phyloP scores from a whole-genome alignment of 164 flowering plant genomes.

The Stephania yunnanensis region DNA sequence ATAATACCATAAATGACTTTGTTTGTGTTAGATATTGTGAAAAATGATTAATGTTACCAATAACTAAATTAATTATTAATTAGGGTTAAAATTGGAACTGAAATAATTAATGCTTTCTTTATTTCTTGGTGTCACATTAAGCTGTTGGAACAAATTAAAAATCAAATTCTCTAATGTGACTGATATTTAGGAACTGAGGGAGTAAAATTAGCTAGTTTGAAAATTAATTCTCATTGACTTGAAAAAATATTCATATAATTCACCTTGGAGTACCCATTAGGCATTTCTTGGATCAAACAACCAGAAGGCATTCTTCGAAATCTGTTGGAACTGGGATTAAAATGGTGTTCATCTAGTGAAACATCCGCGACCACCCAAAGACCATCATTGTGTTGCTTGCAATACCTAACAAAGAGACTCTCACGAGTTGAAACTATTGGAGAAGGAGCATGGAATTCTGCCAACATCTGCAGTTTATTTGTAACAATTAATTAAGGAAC shows the following conservation, averaged over 20 bases:
- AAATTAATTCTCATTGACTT: too few species aligned
- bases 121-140: too few species aligned
- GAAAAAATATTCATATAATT: not conserved
- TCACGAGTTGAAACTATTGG: slow-evolving; percentile 86
- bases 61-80: too few species aligned
- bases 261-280: slow-evolving; percentile 90
- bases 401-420: slow-evolving; percentile 67
- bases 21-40: too few species aligned
- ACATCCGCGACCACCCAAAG: slow-evolving; percentile 94
- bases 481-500: not conserved
- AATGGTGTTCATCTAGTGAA: slow-evolving; percentile 57
- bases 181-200: too few species aligned
- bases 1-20: too few species aligned
- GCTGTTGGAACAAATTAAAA: too few species aligned
- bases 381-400: slow-evolving; percentile 74
- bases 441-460: slow-evolving; percentile 88
- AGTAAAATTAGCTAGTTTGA: too few species aligned
- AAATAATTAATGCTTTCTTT: too few species aligned
- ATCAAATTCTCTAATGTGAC: too few species aligned
- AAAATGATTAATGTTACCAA: too few species aligned
- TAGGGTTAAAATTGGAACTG: too few species aligned
- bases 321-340: slow-evolving; percentile 42
- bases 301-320: slow-evolving; percentile 86
- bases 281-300: slow-evolving; percentile 76
- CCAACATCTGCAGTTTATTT: slow-evolving; percentile 56